Conservation (phyloP, 2,329 filamentous ascomycete species). For the Nothopassalora personata region DNA sequence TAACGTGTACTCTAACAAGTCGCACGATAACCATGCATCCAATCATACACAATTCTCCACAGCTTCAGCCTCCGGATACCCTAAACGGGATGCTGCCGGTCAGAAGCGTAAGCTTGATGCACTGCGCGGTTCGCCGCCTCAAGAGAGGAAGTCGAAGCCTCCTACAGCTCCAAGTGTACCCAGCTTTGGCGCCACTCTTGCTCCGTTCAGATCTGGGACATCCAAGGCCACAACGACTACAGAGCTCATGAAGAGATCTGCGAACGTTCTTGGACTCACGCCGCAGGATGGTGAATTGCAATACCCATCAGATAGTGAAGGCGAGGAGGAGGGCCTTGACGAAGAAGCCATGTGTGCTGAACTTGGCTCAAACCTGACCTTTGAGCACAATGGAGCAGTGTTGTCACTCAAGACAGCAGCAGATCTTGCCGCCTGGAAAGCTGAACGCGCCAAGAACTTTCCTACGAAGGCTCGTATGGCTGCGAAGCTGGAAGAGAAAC, state of each 20-base stretch:
- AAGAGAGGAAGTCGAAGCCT: slow-evolving; percentile 13
- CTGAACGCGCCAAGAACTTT: slow-evolving; percentile 71
- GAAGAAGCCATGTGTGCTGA: slow-evolving; percentile 54
- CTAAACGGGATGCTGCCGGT: slow-evolving; percentile 20
- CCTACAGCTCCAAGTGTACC: slow-evolving; percentile 30
- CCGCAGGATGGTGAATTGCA: slow-evolving; percentile 35
- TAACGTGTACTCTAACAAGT: neutral
- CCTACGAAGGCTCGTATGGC: slow-evolving; percentile 69
- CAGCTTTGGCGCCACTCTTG: slow-evolving; percentile 27
- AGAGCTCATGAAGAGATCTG: slow-evolving; percentile 45
- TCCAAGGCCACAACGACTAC: neutral
- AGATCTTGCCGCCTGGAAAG: slow-evolving; percentile 74
- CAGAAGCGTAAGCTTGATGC: slow-evolving; percentile 34
- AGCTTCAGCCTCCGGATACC: neutral
- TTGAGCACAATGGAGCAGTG: slow-evolving; percentile 54
- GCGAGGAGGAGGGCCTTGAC: slow-evolving; percentile 64
- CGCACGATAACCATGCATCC: neutral
- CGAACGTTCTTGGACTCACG: slow-evolving; percentile 66
- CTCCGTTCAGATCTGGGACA: slow-evolving; percentile 3
- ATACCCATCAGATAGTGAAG: slow-evolving; percentile 34
- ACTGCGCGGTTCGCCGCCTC: slow-evolving; percentile 18
- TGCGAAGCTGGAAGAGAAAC: slow-evolving; percentile 42
- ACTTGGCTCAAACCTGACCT: slow-evolving; percentile 32
- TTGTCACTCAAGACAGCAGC: slow-evolving; percentile 50
- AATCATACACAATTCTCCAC: neutral